Evolutionary conservation across 345 rosid genomes (phyloP), one percentile per base, ranked within the genome.

Genomic region (Euphorbia pulcherrima): DNA sequence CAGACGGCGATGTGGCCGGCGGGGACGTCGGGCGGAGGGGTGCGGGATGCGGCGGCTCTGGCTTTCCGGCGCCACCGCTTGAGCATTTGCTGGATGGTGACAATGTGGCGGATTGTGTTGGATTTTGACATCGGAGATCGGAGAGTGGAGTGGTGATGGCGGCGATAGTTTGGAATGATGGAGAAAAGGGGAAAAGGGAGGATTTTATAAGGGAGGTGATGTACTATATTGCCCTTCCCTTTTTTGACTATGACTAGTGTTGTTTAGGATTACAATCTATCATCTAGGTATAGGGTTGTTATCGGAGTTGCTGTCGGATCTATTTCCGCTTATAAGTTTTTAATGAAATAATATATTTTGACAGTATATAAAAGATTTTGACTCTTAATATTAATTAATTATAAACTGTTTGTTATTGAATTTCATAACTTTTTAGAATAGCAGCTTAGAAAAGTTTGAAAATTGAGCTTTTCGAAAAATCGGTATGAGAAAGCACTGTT

Each of bases 1-100:
- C 81, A 69, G 47, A 94, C 78, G 0, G 99, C 97, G 35, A 94
- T 83, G 84, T 94, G 96, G 0, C 99, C 97, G 0, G 83, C 79
- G 0, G 99, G 97, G 0, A 94, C 95, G 26, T 84, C 92, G 7
- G 87, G 41, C 8, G 90, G 87, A 1, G 86, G 87, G 0, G 86
- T 44, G 61, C 21, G 62, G 17, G 78, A 47, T 2, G 87, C 85
- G 1, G 79, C 64, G n/a, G 56, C 30, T 40, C 84, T 76, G 3
- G 97, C 88, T 78, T 88, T 86, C 69, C 64, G 74, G 14, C 96
- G 86, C 98, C 96, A 90, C 53, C 78, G 85, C 62, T 74, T 87
- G 0, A 93, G 83, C 94, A 89, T 87, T 61, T 86, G 97, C 37
- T 86, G 87, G 87, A 93, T 79, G 61, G 87, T 74, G 1, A 87